These are phyloP conservation scores for Suillus tomentosus DNA, from an alignment of 768 basidiomycete species.

Conservation along the genomic window DNA sequence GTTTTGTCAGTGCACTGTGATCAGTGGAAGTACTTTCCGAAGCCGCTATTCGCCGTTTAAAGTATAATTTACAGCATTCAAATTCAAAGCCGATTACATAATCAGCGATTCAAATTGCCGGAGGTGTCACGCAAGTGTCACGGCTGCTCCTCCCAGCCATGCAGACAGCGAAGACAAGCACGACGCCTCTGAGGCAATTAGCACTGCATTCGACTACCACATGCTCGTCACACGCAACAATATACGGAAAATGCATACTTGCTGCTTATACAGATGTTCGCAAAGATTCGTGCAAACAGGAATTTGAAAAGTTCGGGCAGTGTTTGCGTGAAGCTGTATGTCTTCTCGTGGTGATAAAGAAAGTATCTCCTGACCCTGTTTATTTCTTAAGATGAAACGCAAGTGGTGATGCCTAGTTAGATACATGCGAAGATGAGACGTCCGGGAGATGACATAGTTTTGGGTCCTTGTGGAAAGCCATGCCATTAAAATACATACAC, in stretches of 20 bases:
- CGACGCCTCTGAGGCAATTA: constrained; percentile 57
- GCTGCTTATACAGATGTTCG: constrained; percentile 81
- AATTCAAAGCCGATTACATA: neutral
- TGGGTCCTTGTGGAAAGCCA: constrained; percentile 17
- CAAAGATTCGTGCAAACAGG: constrained; percentile 80
- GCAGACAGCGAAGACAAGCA: constrained; percentile 32
- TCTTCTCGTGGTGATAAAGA: constrained; percentile 20
- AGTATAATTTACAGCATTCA: neutral
- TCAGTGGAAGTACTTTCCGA: neutral
- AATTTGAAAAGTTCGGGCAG: constrained; percentile 81
- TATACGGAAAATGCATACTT: constrained; percentile 89
- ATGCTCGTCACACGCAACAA: constrained; percentile 68
- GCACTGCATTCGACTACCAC: constrained; percentile 74
- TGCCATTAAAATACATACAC: constrained; percentile 19
- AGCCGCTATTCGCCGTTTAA: constrained; percentile 2
- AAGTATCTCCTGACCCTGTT: neutral
- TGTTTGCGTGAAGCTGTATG: constrained; percentile 82
- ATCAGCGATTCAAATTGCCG: neutral
- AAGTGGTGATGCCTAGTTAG: constrained; percentile 45
- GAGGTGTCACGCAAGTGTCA: no score
- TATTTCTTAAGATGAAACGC: constrained; percentile 49
- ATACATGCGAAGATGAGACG: constrained; percentile 25
- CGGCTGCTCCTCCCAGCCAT: constrained; percentile 14
- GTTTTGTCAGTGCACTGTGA: neutral
- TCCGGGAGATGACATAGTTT: constrained; percentile 12